Evolutionary conservation across 306 rosid genomes (phyloP), one percentile per base, ranked within the genome.

Genomic region (Acacia crassicarpa): DNA sequence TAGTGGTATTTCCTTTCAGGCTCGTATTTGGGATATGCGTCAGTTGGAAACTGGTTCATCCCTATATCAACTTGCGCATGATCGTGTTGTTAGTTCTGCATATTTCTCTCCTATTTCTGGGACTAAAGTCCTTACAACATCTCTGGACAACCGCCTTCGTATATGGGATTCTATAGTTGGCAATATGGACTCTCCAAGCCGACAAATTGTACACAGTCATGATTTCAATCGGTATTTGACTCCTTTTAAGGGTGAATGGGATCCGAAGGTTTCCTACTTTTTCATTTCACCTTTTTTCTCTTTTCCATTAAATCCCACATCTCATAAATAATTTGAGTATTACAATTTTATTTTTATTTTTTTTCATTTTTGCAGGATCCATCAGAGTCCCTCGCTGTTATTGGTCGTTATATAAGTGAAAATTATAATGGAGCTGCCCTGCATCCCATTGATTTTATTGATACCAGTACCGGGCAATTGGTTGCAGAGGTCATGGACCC

Each of bases 221-320:
- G 98, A 95, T 81, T 95, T 95, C 79, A 95, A 88, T 86, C 89
- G 99, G 43, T 89, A 95, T 84, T 84, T 95, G 86, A 95, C 99
- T 59, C 94, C 99, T 68, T 95, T 95, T 66, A 93, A 89, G 85
- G 99, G 95, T 45, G 98, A 95, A 88, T 95, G 99, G 99, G 99
- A 95, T 86, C 97, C 99, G 80, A 95, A 91, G 99, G 98, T 95
- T 25, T 71, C 54, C 78, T 35, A 43, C 78, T 5, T 17, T 4
- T 59, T 59, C 15, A 8, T n/a, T 59, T 13, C 17, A 35, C 67
- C 17, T 8, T 56, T 74, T 54, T 59, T 46, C 2, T 1, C 2
- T 65, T 30, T 15, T 32, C 71, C 5, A 43, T 32, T 40, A 25
- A 44, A 22, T 58, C 22, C 32, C 22, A 22, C 76, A 44, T 79